Evolutionary conservation across 1,284 basidiomycete genomes (phyloP), one percentile per base, ranked within the genome.

Genomic region (Chondrostereum purpureum): DNA sequence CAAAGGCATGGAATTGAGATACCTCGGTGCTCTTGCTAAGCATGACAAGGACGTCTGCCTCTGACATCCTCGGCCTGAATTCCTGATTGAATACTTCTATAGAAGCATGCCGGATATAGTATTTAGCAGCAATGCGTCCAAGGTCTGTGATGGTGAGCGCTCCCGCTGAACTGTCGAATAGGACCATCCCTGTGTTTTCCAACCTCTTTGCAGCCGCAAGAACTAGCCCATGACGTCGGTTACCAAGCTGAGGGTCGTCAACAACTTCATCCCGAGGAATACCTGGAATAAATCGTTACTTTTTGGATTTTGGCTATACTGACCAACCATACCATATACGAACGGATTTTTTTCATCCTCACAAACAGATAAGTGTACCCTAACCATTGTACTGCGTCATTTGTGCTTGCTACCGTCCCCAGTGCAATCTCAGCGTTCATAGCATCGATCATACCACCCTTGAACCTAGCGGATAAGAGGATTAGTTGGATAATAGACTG

Each of bases 311-410:
- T n/a, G 19, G 16, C 12, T 33, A 22, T 5, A 2, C 11, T 3
- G n/a, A 10, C 6, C 40, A 34, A 23, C 59, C 70, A 49, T 54
- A 88, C 91, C 93, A 58, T 99, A 99, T 43, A 89, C 72, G 53
- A 88, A 80, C 0, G 95, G 96, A 53, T 96, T 96, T 60, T 89
- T 44, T 81, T 77, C 92, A 99, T 96, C 37, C 96, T 80, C 2
- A 98, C 95, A 59, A 92, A 94, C 18, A 99, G 77, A 62, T 98
- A 99, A 0, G 96, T 99, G 61, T 97, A 99, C 10, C 94, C 90
- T 36, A 99, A 73, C 97, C 96, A 99, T 48, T 86, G 84, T 5
- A 97, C 83, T 12, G 86, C 96, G 60, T 99, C 96, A 45, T 75
- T 69, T 17, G 88, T 75, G 52, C 82, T 96, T 2, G 89, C 78